These are phyloP conservation scores for Limonium bicolor DNA, from an alignment of 148 eudicot genomes.

Conservation along the genomic window DNA sequence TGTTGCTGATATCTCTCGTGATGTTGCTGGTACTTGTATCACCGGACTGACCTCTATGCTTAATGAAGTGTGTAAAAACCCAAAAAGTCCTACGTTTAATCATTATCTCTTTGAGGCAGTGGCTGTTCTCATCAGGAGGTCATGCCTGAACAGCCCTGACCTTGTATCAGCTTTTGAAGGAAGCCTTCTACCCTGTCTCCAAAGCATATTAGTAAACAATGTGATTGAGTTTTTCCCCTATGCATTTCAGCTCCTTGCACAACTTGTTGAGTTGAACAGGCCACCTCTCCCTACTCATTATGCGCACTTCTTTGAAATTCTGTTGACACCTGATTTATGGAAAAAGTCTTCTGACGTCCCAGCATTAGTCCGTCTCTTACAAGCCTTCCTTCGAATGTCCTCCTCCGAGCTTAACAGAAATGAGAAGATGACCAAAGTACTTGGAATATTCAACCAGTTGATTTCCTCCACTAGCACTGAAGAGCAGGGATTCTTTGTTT, in stretches of 20 bases:
- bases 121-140: slow-evolving; percentile 70
- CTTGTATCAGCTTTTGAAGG: slow-evolving; percentile 61
- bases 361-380: slow-evolving; percentile 87
- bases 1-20: slow-evolving; percentile 60
- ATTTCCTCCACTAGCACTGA: slow-evolving; percentile 62
- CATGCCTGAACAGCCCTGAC: slow-evolving; percentile 60
- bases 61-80: slow-evolving; percentile 71
- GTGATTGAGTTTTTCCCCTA: slow-evolving; percentile 86
- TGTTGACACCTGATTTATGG: slow-evolving; percentile 69
- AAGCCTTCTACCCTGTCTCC: slow-evolving; percentile 62
- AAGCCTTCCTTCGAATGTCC: slow-evolving; percentile 85
- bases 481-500: slow-evolving; percentile 89
- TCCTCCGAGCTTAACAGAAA: slow-evolving; percentile 61
- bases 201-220: slow-evolving; percentile 46
- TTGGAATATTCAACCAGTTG: slow-evolving; percentile 60
- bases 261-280: slow-evolving; percentile 80
- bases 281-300: slow-evolving; percentile 59
- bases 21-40: slow-evolving; percentile 69
- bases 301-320: slow-evolving; percentile 69
- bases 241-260: slow-evolving; percentile 89
- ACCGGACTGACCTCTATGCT: slow-evolving; percentile 56
- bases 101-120: slow-evolving; percentile 88
- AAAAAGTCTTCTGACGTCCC: slow-evolving; percentile 85
- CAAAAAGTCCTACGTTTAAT: slow-evolving; percentile 75
- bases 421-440: slow-evolving; percentile 48